phyloP scores from a whole-genome alignment of 2,329 filamentous ascomycete genomes.

The Diaporthe vaccinii region DNA sequence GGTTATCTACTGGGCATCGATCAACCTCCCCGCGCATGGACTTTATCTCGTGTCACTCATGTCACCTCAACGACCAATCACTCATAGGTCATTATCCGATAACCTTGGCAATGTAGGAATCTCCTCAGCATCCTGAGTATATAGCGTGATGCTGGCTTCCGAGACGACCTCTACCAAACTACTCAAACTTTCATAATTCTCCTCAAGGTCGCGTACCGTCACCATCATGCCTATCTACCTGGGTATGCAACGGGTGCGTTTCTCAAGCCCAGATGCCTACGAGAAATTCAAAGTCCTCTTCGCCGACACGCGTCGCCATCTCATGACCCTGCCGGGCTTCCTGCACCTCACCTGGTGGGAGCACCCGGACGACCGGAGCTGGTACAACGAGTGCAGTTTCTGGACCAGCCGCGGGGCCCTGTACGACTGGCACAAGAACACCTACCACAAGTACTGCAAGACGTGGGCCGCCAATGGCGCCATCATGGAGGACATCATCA shows the following conservation, averaged over 20 bases:
- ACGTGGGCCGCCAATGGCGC: constrained; percentile 31
- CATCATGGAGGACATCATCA: constrained; percentile 34
- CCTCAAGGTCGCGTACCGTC: not conserved
- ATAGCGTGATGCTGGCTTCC: not conserved
- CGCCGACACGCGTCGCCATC: constrained; percentile 26
- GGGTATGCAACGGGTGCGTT: constrained; percentile 19
- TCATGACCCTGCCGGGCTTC: constrained; percentile 35
- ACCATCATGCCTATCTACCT: not conserved
- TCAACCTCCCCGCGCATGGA: not conserved
- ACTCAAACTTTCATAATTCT: not conserved
- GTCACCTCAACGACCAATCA: not conserved
- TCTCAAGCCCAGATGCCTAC: constrained; percentile 26
- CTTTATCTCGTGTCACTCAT: not conserved
- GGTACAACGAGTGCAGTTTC: constrained; percentile 36
- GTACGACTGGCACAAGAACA: constrained; percentile 38
- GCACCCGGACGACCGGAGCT: constrained; percentile 31
- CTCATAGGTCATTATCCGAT: not conserved
- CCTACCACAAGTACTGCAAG: constrained; percentile 37
- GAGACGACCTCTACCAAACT: not conserved
- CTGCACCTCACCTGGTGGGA: constrained; percentile 37
- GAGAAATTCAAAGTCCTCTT: constrained; percentile 37
- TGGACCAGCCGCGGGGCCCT: constrained; percentile 34
- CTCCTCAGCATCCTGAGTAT: not conserved
- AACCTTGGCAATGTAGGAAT: not conserved
- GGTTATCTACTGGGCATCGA: not conserved